Percentiles rank a stretch among this genome's conserved stretches.
phyloP scores from a whole-genome alignment of 2,329 filamentous ascomycete genomes.

The Diaporthe velutina region DNA sequence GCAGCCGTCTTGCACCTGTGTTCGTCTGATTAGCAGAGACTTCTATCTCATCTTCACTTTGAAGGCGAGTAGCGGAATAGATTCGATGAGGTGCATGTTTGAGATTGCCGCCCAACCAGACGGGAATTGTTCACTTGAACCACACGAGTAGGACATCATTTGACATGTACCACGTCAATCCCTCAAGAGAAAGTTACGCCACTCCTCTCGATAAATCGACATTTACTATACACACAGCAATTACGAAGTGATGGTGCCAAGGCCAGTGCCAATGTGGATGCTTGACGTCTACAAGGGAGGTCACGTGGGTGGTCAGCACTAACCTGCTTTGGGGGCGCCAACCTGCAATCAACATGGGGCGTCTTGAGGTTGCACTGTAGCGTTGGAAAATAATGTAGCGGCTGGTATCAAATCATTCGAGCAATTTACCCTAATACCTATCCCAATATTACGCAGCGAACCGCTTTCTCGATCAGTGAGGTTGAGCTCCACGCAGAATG shows the following conservation, averaged over 20 bases:
- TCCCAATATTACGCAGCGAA: too few relatives aligned
- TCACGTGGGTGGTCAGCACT: slow-evolving; percentile 25
- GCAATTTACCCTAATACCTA: neutral
- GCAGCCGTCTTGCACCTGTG: neutral
- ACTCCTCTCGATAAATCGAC: neutral
- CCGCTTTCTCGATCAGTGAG: neutral
- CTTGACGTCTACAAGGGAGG: neutral
- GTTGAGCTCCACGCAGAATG: neutral
- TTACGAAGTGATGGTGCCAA: neutral
- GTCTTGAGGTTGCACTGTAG: neutral
- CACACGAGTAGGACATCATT: neutral
- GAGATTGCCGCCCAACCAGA: too few relatives aligned
- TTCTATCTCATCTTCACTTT: neutral
- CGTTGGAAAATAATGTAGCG: neutral
- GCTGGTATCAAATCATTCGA: neutral
- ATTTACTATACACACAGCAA: neutral
- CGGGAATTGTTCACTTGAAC: neutral
- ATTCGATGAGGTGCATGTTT: neutral
- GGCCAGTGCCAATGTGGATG: neutral
- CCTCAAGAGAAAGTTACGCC: too few relatives aligned
- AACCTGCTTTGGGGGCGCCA: slow-evolving; percentile 10
- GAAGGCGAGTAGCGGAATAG: neutral
- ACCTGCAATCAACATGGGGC: neutral
- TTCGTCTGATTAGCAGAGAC: neutral
- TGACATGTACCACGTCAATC: too few relatives aligned